These are phyloP conservation scores for Ophiobolus disseminans DNA, from an alignment of 2,329 filamentous ascomycete species.

Conservation along the genomic window DNA sequence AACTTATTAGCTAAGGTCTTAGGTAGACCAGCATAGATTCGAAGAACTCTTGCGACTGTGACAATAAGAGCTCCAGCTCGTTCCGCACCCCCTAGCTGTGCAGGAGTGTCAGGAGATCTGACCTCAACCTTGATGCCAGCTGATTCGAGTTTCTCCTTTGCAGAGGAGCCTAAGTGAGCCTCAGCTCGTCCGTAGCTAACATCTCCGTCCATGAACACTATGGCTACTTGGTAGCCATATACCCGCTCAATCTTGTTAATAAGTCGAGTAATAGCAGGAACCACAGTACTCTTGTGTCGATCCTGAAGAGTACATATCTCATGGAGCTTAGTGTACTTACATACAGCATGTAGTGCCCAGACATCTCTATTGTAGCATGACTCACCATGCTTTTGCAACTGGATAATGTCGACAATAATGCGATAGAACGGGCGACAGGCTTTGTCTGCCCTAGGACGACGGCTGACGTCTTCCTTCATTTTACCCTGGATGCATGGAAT, in stretches of 20 bases:
- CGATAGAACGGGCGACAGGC: conserved; percentile 2
- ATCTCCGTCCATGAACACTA: not conserved
- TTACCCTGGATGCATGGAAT: too few relatives aligned
- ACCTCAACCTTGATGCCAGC: conserved; percentile 6
- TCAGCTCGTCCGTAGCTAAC: not conserved
- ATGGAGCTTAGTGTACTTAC: too few relatives aligned
- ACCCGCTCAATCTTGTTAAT: not conserved
- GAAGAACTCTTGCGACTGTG: not conserved
- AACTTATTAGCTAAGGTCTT: conserved; percentile 9
- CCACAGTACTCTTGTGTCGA: not conserved
- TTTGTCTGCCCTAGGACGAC: not conserved
- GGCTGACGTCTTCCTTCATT: too few relatives aligned
- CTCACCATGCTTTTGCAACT: conserved; percentile 4
- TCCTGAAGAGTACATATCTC: not conserved
- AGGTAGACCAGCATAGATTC: conserved; percentile 7
- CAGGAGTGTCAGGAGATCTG: not conserved
- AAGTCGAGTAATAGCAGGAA: not conserved
- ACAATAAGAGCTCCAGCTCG: conserved; percentile 8
- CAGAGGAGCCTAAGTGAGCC: not conserved
- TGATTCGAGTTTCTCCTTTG: not conserved
- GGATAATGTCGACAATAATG: not conserved
- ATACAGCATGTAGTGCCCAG: conserved; percentile 1
- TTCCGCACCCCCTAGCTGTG: conserved; percentile 4
- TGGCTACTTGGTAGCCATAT: not conserved
- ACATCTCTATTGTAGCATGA: conserved; percentile 8